phyloP scores from a whole-genome alignment of 495 filamentous ascomycete species.

The Trichoderma orchidacearum region DNA sequence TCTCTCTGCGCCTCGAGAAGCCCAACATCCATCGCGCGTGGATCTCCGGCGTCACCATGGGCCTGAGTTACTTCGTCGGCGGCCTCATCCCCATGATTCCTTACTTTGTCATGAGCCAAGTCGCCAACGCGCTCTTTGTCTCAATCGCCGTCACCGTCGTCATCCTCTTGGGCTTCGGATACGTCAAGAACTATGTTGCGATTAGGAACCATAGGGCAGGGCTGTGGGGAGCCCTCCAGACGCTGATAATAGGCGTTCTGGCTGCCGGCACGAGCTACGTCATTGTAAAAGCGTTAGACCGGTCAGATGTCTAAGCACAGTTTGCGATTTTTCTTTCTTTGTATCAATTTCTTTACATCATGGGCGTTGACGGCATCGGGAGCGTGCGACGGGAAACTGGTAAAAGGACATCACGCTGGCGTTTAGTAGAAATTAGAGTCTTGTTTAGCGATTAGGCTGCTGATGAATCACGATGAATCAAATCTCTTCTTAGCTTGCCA shows the following conservation, averaged over 20 bases:
- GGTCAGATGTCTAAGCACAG: background rate
- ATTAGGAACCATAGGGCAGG: constrained; percentile 20
- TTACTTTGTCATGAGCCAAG: constrained; percentile 34
- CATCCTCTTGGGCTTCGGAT: constrained; percentile 39
- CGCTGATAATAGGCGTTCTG: constrained; percentile 23
- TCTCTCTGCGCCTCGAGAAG: constrained; percentile 32
- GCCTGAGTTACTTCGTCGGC: constrained; percentile 38
- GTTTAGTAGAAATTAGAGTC: no score
- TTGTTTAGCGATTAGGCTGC: no score
- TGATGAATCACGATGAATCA: background rate
- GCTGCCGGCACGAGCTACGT: constrained; percentile 31
- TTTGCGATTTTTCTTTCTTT: background rate
- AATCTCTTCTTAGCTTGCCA: no score
- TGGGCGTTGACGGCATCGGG: background rate
- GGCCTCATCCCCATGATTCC: constrained; percentile 44
- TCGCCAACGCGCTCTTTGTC: constrained; percentile 30
- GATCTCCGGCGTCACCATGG: constrained; percentile 38
- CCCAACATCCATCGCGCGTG: constrained; percentile 26
- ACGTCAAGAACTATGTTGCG: constrained; percentile 31
- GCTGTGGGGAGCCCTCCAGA: constrained; percentile 26
- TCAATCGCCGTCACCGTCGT: constrained; percentile 37
- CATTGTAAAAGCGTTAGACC: constrained; percentile 20
- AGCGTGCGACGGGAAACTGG: background rate
- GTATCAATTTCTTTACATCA: background rate
- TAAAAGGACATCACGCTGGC: background rate